Percentiles rank a stretch among this genome's conserved stretches.
phyloP scores from a whole-genome alignment of 495 filamentous ascomycete species.

The Astrocystis sublimbata region DNA sequence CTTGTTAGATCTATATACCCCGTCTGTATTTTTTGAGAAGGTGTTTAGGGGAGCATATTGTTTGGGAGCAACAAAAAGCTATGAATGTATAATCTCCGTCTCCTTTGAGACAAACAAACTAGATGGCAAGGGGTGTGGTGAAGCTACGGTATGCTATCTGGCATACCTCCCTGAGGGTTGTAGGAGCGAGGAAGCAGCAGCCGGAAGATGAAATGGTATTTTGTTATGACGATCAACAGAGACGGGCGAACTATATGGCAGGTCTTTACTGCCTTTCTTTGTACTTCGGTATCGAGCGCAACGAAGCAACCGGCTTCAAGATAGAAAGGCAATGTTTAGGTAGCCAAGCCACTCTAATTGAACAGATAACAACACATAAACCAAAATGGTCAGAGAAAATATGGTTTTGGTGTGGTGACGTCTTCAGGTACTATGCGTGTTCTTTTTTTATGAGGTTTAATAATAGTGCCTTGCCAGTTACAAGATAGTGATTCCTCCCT shows the following conservation, averaged over 20 bases:
- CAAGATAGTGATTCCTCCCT: no score
- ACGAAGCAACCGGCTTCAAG: neutral
- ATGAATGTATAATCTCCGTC: conserved; percentile 34
- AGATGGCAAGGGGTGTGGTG: neutral
- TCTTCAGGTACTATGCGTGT: no score
- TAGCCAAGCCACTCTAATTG: no score
- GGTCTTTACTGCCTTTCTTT: neutral
- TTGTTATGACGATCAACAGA: conserved; percentile 1
- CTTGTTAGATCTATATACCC: conserved; percentile 48
- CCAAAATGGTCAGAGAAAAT: no score
- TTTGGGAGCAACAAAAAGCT: conserved; percentile 36
- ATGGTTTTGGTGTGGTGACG: no score
- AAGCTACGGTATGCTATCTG: conserved; percentile 20
- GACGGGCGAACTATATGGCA: neutral
- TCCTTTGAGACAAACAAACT: conserved; percentile 16
- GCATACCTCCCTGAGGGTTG: conserved; percentile 25
- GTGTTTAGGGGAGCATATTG: conserved; percentile 30
- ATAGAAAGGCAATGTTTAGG: no score
- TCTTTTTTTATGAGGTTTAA: no score
- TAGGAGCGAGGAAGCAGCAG: conserved; percentile 6
- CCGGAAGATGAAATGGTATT: conserved; percentile 20
- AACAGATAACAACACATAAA: no score
- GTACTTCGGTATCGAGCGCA: neutral
- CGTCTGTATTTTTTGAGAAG: conserved; percentile 28
- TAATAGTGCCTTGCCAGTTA: no score